phyloP scores from a whole-genome alignment of 306 rosid genomes.

The Corylus heterophylla region DNA sequence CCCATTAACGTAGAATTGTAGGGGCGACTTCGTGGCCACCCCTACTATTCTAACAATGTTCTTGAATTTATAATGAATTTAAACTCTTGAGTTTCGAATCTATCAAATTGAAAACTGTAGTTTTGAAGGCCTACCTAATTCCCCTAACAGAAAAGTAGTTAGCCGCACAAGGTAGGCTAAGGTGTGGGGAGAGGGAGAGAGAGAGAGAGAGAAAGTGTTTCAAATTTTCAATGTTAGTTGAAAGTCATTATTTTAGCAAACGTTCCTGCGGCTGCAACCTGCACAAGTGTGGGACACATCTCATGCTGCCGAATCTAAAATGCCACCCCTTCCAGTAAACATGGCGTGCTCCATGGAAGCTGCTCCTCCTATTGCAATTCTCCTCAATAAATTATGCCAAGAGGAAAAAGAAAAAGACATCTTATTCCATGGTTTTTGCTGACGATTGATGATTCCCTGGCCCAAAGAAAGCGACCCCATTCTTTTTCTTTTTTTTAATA shows the following conservation, averaged over 20 bases:
- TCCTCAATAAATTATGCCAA: background rate
- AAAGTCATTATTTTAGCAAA: background rate
- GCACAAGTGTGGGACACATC: background rate
- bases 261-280: background rate
- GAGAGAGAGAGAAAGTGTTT: too few relatives aligned
- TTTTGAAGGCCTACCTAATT: too few relatives aligned
- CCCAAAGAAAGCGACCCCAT: background rate
- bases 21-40: too few relatives aligned
- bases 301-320: background rate
- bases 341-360: constrained; percentile 9
- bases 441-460: background rate
- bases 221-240: background rate
- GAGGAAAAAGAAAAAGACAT: background rate
- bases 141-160: background rate
- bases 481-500: background rate
- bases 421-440: background rate
- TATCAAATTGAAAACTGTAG: too few relatives aligned
- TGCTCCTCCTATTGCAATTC: background rate
- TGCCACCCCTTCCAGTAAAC: constrained; percentile 2
- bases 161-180: background rate
- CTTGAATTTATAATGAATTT: too few relatives aligned
- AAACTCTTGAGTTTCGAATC: too few relatives aligned
- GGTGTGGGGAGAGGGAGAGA: too few relatives aligned
- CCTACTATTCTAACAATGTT: too few relatives aligned
- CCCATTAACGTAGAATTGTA: too few relatives aligned